Conservation (phyloP, 768 basidiomycete genomes). For the Chlorophyllum brunneum region DNA sequence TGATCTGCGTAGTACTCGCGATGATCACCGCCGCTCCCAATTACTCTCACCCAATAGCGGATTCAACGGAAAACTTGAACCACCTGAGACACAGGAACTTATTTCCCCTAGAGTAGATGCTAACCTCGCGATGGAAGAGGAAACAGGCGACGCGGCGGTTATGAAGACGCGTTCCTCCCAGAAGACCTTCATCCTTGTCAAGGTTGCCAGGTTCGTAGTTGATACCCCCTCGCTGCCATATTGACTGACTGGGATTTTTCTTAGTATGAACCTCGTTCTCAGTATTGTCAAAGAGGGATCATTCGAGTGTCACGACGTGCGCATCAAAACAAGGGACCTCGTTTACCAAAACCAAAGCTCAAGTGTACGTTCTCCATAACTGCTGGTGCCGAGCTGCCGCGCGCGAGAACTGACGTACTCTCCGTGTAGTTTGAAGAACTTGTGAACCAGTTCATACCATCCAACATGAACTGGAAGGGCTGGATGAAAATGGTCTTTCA, state of each 20-base stretch:
- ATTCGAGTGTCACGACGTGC: constrained; percentile 77
- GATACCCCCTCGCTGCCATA: constrained; percentile 11
- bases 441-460: constrained; percentile 76
- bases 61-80: neutral
- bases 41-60: neutral
- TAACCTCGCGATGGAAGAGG: neutral
- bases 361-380: constrained; percentile 53
- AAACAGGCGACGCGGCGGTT: constrained; percentile 57
- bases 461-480: constrained; percentile 73
- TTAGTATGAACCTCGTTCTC: constrained; percentile 64
- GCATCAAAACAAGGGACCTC: constrained; percentile 74
- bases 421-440: constrained; percentile 68
- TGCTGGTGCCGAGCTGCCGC: neutral
- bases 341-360: constrained; percentile 81
- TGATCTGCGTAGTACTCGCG: constrained; percentile 50
- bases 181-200: constrained; percentile 81
- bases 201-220: constrained; percentile 57
- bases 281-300: constrained; percentile 83
- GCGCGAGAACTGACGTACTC: too few species aligned
- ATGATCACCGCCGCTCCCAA: constrained; percentile 27
- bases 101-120: neutral
- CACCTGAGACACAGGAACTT: neutral
- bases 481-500: constrained; percentile 85
- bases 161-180: constrained; percentile 79
- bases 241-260: constrained; percentile 13